Evolutionary conservation across 2,329 filamentous ascomycete genomes (phyloP).

Genomic region (Clathrospora elynae): DNA sequence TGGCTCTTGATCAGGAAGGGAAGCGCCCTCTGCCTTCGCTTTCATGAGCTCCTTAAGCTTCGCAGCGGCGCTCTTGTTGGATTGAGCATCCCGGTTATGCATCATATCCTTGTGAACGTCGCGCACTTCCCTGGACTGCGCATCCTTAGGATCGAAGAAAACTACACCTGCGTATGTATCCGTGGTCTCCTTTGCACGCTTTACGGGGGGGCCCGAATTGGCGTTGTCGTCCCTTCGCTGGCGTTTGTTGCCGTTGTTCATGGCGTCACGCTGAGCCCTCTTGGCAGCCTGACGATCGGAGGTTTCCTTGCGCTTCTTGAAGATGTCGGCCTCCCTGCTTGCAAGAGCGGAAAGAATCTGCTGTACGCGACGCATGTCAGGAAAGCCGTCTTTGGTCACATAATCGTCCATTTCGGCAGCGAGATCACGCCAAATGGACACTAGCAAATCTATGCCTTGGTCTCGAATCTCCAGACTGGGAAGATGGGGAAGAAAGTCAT

Average conservation of each 20-base stretch:
- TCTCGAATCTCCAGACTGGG: conserved; percentile 97
- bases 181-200: conserved; percentile 45
- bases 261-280: conserved; percentile 59
- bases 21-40: conserved; percentile 45
- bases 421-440: conserved; percentile 96
- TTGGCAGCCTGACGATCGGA: conserved; percentile 84
- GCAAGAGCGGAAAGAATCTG: conserved; percentile 85
- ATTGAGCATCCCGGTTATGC: conserved; percentile 72
- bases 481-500: conserved; percentile 96
- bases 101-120: conserved; percentile 85
- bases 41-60: conserved; percentile 76
- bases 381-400: conserved; percentile 90
- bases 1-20: conserved; percentile 33
- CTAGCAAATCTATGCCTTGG: conserved; percentile 94
- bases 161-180: conserved; percentile 43
- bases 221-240: conserved; percentile 40
- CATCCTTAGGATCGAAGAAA: conserved; percentile 46
- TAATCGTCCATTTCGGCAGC: conserved; percentile 92
- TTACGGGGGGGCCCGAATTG: conserved; percentile 31
- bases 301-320: conserved; percentile 81
- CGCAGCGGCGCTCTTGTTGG: conserved; percentile 94
- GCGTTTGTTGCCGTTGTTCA: conserved; percentile 42
- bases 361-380: conserved; percentile 85
- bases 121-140: conserved; percentile 45
- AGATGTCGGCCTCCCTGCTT: conserved; percentile 92